Evolutionary conservation across 148 eudicot genomes (phyloP), one percentile per base, ranked within the genome.

Genomic region (Rhododendron simsii): DNA sequence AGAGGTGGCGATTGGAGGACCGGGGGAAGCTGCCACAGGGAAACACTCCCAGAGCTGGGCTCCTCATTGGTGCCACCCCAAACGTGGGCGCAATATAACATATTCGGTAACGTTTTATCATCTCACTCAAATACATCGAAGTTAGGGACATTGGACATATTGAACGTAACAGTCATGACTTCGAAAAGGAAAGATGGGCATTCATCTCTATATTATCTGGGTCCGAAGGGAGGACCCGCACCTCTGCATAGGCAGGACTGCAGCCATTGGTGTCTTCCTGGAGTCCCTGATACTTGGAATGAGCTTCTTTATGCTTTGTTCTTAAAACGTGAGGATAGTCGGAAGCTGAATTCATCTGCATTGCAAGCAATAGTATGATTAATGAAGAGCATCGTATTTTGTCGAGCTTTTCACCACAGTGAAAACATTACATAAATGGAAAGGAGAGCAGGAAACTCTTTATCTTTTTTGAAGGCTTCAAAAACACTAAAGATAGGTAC

Each of bases 181-280:
- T 91, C 95, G 28, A 90, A 83, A 69, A 89, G 99, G 85, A 96
- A 96, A 88, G 99, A 96, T 21, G 99, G 96, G 30, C 99, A 96
- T 84, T 90, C 95, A 21, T 95, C 99, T n/a, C 71, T 96, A 51
- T 96, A 95, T 88, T 94, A 95, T 88, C 86, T 91, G 69, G 95
- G 96, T 51, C 93, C 93, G 3, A 89, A 85, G 21, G 80, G 16
- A 28, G 91, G 92, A 18, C 94, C 92, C 13, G 95, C 98, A 33
- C 85, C 99, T 12, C 7, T 91, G 44, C 91, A 90, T 47, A 89
- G 94, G 85, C 96, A 96, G 87, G 98, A 96, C 87, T 96, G 99
- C 91, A 96, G 99, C 83, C 99, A 96, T 81, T 96, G 99, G 99
- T 96, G 99, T 90, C 88, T 96, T 86, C 99, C 99, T 2, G 99